Conservation (phyloP, 805 yeast genomes). For the Osmozyma mogii region DNA sequence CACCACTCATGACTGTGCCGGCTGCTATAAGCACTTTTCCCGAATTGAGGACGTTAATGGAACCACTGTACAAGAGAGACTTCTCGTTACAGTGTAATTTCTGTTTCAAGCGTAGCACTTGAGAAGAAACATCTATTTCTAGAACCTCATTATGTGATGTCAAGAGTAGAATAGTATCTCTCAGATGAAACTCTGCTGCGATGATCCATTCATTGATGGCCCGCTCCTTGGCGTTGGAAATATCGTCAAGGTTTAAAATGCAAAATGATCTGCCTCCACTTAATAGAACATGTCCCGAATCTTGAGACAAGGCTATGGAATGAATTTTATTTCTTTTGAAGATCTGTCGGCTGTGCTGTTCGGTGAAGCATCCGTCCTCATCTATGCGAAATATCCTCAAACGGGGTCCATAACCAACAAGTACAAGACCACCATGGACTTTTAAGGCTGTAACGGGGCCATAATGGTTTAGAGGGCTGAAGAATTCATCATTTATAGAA, state of each 20-base stretch:
- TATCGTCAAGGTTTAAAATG: conserved; percentile 18
- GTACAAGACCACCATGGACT: conserved; percentile 28
- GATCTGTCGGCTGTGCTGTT: conserved; percentile 33
- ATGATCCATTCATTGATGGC: conserved; percentile 77
- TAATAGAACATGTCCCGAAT: conserved; percentile 26
- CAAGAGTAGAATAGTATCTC: conserved; percentile 38
- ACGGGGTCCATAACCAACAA: conserved; percentile 68
- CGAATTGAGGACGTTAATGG: conserved; percentile 41
- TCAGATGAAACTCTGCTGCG: conserved; percentile 42
- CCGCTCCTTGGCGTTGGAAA: conserved; percentile 29
- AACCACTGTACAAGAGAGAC: conserved; percentile 83
- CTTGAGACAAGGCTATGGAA: conserved; percentile 43
- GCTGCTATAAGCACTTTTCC: conserved; percentile 57
- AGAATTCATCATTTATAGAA: conserved; percentile 12
- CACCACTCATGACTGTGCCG: conserved; percentile 91
- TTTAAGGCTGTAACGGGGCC: conserved; percentile 70
- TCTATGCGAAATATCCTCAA: conserved; percentile 46
- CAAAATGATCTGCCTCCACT: conserved; percentile 73
- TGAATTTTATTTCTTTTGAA: conserved; percentile 78
- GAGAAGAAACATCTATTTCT: conserved; percentile 23
- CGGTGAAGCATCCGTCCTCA: conserved; percentile 14
- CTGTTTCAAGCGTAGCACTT: conserved; percentile 19
- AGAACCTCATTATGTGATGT: conserved; percentile 74
- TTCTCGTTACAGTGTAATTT: conserved; percentile 52
- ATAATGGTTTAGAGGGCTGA: conserved; percentile 27